Base-by-base conservation (phyloP, 495 filamentous ascomycete genomes). In the Recurvomyces mirabilis region DNA sequence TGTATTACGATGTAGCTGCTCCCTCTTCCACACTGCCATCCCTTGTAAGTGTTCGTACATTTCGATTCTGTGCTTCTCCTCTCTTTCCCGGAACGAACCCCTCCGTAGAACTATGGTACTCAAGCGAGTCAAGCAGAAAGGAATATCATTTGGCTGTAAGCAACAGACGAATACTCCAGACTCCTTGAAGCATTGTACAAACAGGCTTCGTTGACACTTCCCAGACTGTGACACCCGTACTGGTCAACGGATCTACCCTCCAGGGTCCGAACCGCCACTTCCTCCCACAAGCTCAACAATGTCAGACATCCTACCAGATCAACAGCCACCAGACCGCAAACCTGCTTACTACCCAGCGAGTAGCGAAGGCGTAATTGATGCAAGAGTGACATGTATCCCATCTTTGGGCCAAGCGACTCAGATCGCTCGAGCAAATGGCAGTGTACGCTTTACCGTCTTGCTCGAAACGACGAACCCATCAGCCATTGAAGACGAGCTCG, bases 381-480 rank as follows among this genome's bases (percentile, higher is more conserved):
- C 72, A 20, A 63, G 65, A 41, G 55, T 79, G 7, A 66, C 69
- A 5, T 74, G 68, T 38, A 66, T 77, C 52, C 86, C 86, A 3
- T 74, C 84, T 2, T 58, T 89, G 41, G 82, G 77, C 4, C 80
- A 85, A 57, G 66, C 79, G 7, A 81, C 81, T 2, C 68, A 73
- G 47, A 49, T 81, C 15, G 63, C 62, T n/a, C 55, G 65, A 30
- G 45, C 50, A 6, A 59, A 18, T 33, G 52, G 31, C 49, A 19
- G 7, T 12, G 34, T 55, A 7, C 17, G 42, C 19, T 81, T 91
- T 47, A 77, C 73, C 13, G 82, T 84, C 13, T 61, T 85, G n/a
- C 64, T 94, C 22, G 82, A 87, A 46, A 49, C 46, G 4, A 10
- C 38, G 9, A 43, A 3, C 10, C 46, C 49, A 28, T 38, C 39